phyloP scores from a whole-genome alignment of 805 yeast genomes.

The Saccharomycopsis schoenii region DNA sequence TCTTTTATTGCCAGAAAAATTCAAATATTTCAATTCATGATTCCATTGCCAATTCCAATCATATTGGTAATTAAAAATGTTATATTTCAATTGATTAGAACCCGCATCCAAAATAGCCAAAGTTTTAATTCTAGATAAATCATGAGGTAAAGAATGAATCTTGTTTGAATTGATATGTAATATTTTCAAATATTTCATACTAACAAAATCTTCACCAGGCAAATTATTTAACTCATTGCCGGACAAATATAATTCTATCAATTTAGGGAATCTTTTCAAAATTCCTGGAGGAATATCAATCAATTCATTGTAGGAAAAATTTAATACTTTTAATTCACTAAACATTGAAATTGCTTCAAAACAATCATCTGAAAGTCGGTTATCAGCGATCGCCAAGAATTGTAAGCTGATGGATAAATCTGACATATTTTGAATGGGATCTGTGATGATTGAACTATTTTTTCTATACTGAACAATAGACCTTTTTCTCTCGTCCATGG shows the following conservation, averaged over 20 bases:
- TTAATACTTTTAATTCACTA: constrained; percentile 48
- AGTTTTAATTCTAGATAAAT: constrained; percentile 55
- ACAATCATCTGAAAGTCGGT: constrained; percentile 68
- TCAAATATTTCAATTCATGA: constrained; percentile 61
- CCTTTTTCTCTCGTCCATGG: background rate
- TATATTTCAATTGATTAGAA: constrained; percentile 80
- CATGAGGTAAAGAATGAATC: constrained; percentile 81
- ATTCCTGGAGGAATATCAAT: constrained; percentile 76
- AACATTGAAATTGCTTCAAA: constrained; percentile 58
- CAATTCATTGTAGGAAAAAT: constrained; percentile 76
- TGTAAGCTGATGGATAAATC: constrained; percentile 40
- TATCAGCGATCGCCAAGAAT: constrained; percentile 65
- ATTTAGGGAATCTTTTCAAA: constrained; percentile 40
- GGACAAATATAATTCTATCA: constrained; percentile 63
- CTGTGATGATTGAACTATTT: background rate
- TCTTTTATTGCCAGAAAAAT: constrained; percentile 86
- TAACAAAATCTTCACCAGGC: constrained; percentile 75
- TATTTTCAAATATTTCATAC: constrained; percentile 46
- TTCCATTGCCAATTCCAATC: constrained; percentile 98
- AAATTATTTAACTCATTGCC: constrained; percentile 74
- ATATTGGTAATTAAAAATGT: constrained; percentile 87
- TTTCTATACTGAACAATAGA: constrained; percentile 24
- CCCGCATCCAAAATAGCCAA: constrained; percentile 80
- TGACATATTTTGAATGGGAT: background rate
- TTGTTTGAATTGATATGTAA: constrained; percentile 76